Conservation (phyloP, 768 basidiomycete genomes). For the Tulasnella sp. region DNA sequence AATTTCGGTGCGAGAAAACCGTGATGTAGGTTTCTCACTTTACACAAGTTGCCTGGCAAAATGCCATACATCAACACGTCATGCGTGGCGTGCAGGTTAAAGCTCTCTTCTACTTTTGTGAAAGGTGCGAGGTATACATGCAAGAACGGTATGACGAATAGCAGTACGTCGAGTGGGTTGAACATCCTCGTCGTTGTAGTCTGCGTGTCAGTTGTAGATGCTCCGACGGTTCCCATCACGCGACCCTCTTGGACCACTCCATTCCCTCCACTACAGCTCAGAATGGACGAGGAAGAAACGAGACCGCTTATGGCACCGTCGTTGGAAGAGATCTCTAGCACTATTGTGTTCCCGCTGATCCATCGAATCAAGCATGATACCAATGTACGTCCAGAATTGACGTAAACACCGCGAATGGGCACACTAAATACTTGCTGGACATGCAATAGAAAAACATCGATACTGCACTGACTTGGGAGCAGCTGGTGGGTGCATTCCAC, state of each 20-base stretch:
- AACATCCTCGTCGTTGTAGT: background rate
- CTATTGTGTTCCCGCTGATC: slow-evolving; percentile 64
- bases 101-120: slow-evolving; percentile 96
- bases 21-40: slow-evolving; percentile 35
- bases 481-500: slow-evolving; percentile 33
- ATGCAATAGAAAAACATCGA: slow-evolving; percentile 38
- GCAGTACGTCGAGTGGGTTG: slow-evolving; percentile 14
- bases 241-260: too few species aligned
- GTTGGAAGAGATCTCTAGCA: background rate
- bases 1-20: background rate
- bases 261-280: background rate
- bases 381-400: slow-evolving; percentile 31
- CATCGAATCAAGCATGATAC: slow-evolving; percentile 60
- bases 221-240: too few species aligned
- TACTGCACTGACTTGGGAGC: slow-evolving; percentile 71
- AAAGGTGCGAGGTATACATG: slow-evolving; percentile 77
- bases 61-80: slow-evolving; percentile 77
- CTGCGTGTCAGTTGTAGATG: too few species aligned
- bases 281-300: slow-evolving; percentile 9
- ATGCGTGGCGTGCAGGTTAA: slow-evolving; percentile 85
- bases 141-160: slow-evolving; percentile 12
- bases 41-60: slow-evolving; percentile 31
- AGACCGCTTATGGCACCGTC: background rate
- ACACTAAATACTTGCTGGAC: slow-evolving; percentile 24
- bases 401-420: slow-evolving; percentile 4